A percentile compares a stretch with the other conserved stretches of the same genome.
These are phyloP conservation scores for Sphagnum magellanicum DNA, from an alignment of 228 moss, liverwort and hornwort species.

Conservation along the genomic window DNA sequence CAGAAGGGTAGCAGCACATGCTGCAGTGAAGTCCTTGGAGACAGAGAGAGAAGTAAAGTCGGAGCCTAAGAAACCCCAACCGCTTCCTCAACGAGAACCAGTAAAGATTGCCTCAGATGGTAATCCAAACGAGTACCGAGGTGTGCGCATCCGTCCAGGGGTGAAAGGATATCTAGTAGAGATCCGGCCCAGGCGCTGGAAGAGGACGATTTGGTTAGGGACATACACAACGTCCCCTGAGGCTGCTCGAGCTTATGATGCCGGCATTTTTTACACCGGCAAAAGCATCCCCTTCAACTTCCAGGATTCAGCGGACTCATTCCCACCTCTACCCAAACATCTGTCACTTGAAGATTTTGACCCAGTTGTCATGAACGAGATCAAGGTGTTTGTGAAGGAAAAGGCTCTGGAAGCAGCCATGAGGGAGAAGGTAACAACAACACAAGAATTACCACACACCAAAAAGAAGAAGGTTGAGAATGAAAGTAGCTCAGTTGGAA, in stretches of 20 bases:
- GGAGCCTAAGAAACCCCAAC: neutral
- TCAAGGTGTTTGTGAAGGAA: constrained; percentile 1
- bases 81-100: neutral
- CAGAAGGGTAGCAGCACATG: too few species aligned
- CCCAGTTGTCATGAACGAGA: neutral
- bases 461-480: neutral
- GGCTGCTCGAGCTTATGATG: constrained; percentile 6
- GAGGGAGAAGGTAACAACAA: neutral
- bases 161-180: constrained; percentile 6
- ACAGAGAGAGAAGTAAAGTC: neutral
- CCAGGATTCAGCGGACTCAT: neutral
- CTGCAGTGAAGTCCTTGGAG: neutral
- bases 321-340: constrained; percentile 1
- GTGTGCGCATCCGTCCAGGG: constrained; percentile 5
- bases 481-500: neutral
- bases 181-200: constrained; percentile 7
- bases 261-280: constrained; percentile 7
- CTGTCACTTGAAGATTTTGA: neutral
- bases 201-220: constrained; percentile 9
- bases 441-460: neutral
- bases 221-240: neutral
- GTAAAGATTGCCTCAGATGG: too few species aligned
- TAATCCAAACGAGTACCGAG: neutral
- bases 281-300: constrained; percentile 2
- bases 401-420: constrained; percentile 4